Conservation (phyloP, 2,329 filamentous ascomycete species). For the Penicillium capsulatum region DNA sequence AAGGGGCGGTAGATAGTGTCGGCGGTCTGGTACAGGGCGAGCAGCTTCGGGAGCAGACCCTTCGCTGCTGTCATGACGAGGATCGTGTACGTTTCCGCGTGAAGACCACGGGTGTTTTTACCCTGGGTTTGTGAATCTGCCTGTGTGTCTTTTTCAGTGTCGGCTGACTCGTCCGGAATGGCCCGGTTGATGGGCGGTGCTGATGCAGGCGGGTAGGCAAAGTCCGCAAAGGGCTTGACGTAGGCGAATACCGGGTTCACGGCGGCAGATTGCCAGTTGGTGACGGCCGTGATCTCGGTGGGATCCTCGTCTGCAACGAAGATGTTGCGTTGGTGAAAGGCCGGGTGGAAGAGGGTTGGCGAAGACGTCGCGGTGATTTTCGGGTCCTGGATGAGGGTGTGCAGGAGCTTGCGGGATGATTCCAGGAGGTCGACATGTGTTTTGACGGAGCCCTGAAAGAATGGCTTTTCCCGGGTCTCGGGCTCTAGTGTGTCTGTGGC, state of each 20-base stretch:
- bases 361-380: constrained; percentile 23
- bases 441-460: constrained; percentile 36
- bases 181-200: neutral
- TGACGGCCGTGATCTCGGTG: constrained; percentile 28
- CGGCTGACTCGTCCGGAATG: neutral
- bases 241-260: constrained; percentile 33
- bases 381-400: constrained; percentile 26
- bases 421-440: constrained; percentile 34
- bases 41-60: too few relatives aligned
- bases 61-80: too few relatives aligned
- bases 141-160: too few relatives aligned
- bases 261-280: constrained; percentile 34
- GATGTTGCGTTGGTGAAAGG: constrained; percentile 35
- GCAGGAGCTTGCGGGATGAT: constrained; percentile 26
- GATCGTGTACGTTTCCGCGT: too few relatives aligned
- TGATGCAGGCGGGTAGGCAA: neutral
- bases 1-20: neutral
- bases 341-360: constrained; percentile 26
- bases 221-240: constrained; percentile 16
- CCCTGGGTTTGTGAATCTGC: too few relatives aligned
- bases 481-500: constrained; percentile 11
- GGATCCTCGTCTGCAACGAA: constrained; percentile 30
- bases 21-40: too few relatives aligned
- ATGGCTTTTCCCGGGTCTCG: constrained; percentile 19
- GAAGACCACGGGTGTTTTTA: too few relatives aligned